Percentiles rank a stretch among this genome's conserved stretches.
Evolutionary conservation across 2,329 filamentous ascomycete genomes (phyloP).

Genomic region (Clarireedia homoeocarpa): DNA sequence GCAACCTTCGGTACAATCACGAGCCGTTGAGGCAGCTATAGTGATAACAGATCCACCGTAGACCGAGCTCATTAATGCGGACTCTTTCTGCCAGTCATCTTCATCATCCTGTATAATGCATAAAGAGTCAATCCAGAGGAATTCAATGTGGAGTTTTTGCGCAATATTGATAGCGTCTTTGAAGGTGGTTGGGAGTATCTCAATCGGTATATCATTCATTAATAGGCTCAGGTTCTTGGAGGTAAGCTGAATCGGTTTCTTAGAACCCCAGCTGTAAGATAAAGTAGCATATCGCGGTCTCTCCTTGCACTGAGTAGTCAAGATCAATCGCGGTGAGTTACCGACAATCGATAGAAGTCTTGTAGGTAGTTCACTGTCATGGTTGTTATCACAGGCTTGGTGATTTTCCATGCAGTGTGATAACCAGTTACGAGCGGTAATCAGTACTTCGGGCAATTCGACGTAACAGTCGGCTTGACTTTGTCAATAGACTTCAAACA

Average conservation of each 20-base stretch:
- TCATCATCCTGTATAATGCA: constrained; percentile 6
- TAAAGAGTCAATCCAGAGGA: neutral
- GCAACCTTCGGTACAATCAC: neutral
- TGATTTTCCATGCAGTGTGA: neutral
- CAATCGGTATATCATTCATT: neutral
- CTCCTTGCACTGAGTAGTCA: neutral
- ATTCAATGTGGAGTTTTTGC: constrained; percentile 8
- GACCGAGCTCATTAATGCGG: constrained; percentile 12
- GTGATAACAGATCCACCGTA: constrained; percentile 13
- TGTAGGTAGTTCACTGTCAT: constrained; percentile 6
- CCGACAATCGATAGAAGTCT: constrained; percentile 9
- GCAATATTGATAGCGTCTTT: constrained; percentile 14
- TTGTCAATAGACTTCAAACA: neutral
- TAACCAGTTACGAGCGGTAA: neutral
- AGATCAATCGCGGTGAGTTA: constrained; percentile 8
- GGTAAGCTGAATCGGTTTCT: neutral
- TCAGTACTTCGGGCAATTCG: neutral
- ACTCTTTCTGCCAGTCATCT: constrained; percentile 18
- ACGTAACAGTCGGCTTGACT: neutral
- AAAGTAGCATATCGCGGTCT: constrained; percentile 9
- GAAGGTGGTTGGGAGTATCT: constrained; percentile 11
- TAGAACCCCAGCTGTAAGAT: constrained; percentile 9
- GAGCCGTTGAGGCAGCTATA: constrained; percentile 14
- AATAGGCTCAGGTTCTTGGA: neutral
- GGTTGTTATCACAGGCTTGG: neutral